phyloP scores from a whole-genome alignment of 2,329 filamentous ascomycete genomes.

The Sphaerulina vaccinii region DNA sequence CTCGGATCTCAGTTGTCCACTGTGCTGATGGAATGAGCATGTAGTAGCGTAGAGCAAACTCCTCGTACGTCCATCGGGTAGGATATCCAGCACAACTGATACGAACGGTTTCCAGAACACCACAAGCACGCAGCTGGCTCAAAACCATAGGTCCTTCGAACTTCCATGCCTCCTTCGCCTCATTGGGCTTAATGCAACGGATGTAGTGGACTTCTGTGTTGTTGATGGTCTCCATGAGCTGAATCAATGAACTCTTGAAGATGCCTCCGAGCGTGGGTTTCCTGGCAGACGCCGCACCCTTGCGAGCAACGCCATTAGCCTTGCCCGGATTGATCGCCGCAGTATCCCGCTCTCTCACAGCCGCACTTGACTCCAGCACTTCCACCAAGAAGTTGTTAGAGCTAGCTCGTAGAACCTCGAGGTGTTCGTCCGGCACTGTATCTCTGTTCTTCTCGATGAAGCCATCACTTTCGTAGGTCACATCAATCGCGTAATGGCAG shows the following conservation, averaged over 20 bases:
- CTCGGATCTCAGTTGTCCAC: constrained; percentile 90
- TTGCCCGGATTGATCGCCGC: constrained; percentile 59
- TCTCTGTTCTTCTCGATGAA: constrained; percentile 99
- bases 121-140: constrained; percentile 93
- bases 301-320: constrained; percentile 77
- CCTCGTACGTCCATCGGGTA: constrained; percentile 97
- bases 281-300: constrained; percentile 87
- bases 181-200: constrained; percentile 97
- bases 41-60: constrained; percentile 96
- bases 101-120: constrained; percentile 96
- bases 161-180: constrained; percentile 94
- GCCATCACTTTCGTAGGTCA: constrained; percentile 97
- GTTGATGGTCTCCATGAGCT: constrained; percentile 97
- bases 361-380: constrained; percentile 80
- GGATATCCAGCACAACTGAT: constrained; percentile 98
- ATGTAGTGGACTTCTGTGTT: constrained; percentile 99
- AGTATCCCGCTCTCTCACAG: constrained; percentile 85
- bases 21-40: constrained; percentile 88
- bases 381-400: constrained; percentile 80
- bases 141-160: constrained; percentile 99
- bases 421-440: constrained; percentile 96
- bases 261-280: constrained; percentile 98
- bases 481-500: constrained; percentile 96
- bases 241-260: constrained; percentile 96
- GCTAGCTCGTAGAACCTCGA: constrained; percentile 84